Percentiles rank a stretch among this genome's conserved stretches.
Evolutionary conservation across 495 filamentous ascomycete species (phyloP).

Genomic region (Peziza echinospora): DNA sequence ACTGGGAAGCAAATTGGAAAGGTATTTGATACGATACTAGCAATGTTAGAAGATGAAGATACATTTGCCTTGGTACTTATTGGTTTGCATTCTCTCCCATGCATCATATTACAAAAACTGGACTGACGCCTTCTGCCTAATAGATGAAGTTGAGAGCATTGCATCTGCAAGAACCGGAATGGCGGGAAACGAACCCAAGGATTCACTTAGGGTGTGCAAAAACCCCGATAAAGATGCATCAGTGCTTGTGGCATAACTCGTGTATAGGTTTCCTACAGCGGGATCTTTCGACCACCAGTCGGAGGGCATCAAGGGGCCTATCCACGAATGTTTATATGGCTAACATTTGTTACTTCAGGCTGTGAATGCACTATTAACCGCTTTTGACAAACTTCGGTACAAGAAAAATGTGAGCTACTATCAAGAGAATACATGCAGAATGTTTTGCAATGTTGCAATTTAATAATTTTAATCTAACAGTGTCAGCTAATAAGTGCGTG

Average conservation of each 20-base stretch:
- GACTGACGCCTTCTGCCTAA: neutral
- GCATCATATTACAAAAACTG: neutral
- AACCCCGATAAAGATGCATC: too few species aligned
- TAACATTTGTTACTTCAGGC: constrained; percentile 7
- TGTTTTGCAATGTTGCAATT: too few species aligned
- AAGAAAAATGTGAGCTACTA: constrained; percentile 16
- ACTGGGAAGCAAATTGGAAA: constrained; percentile 31
- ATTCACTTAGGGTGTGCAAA: constrained; percentile 25
- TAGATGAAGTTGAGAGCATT: constrained; percentile 36
- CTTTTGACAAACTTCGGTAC: constrained; percentile 22
- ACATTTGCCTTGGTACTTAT: constrained; percentile 31
- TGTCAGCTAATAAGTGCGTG: neutral
- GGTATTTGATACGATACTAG: constrained; percentile 28
- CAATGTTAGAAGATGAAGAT: constrained; percentile 25
- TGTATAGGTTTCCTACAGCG: too few species aligned
- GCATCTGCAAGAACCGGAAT: constrained; percentile 26
- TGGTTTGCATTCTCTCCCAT: constrained; percentile 7
- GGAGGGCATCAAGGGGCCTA: too few species aligned
- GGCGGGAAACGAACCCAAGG: constrained; percentile 27
- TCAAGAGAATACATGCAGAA: too few species aligned
- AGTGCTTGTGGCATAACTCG: too few species aligned
- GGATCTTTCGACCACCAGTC: too few species aligned
- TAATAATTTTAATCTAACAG: neutral
- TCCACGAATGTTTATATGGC: neutral
- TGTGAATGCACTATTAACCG: constrained; percentile 19